Base-by-base conservation (phyloP, 768 basidiomycete species). In the Lactifluus rugatus region DNA sequence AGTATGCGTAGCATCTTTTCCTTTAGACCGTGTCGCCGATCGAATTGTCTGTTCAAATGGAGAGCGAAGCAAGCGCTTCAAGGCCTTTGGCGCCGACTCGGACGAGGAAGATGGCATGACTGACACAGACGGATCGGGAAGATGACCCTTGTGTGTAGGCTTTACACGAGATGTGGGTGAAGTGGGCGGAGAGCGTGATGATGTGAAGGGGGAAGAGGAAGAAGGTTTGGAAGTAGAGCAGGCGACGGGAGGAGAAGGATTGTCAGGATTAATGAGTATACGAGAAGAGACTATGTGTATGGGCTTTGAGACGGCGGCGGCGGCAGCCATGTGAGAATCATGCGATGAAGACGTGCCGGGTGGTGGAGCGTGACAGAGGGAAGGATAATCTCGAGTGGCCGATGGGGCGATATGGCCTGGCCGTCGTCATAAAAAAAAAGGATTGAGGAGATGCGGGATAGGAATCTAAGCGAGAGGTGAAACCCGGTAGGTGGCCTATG, bases 21-120 rank as follows among this genome's bases (percentile, higher is more conserved):
- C 69, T 72, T 74, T 81, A 36, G 82, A 80, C 53, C 82, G 76
- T 11, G 83, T 83, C 52, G 83, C 83, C 13, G 79, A 78, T 50
- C 83, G 80, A 39, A 88, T 62, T 64, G 80, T 82, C 62, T 86
- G 82, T 65, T 85, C 85, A 23, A 89, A 70, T 5, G 84, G 80
- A 2, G 84, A 80, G 55, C 82, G 81, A n/a, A 63, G 49, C 56
- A 88, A 70, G 42, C 84, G 80, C 65, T 78, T 79, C 66, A 88
- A 82, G 5, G 83, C 75, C 65, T 75, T 81, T 41, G 78, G 74
- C 50, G 78, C 76, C 31, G 75, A 70, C 10, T 67, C 59, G 44
- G 54, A 31, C 1, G 57, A 25, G 17, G 57, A n/a, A n/a, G n/a
- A 21, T 8, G 58, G 17, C 17, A 42, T 36, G 11, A n/a, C 26